Evolutionary conservation across 768 basidiomycete genomes (phyloP), one percentile per base, ranked within the genome.

Genomic region (Hortiboletus campestris): DNA sequence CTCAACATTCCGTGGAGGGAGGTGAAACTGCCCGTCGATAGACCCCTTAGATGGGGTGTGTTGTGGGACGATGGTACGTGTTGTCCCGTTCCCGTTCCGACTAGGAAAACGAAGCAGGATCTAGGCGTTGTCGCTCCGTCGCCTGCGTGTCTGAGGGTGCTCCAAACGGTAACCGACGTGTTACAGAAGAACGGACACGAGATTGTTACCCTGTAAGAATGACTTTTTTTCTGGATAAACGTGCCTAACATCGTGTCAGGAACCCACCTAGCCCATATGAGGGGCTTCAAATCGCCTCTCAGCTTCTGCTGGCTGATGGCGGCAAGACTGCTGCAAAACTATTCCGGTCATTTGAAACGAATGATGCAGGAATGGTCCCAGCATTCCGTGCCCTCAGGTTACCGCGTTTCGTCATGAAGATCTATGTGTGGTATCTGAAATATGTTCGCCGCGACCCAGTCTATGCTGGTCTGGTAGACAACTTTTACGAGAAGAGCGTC

Each of bases 41-140:
- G 80, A 60, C 68, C 69, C 6, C 41, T 86, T 34, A 83, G 84
- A 60, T 88, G 81, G 80, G 84, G 84, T 25, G 74, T 86, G 36
- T 68, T 86, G 56, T 81, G 83, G 81, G 79, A 84, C 42, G 86
- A 88, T 63, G 81, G 85, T 83, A 40, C 19, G 60, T 46, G 2
- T 45, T 41, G 35, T 47, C 2, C 7, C 12, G 1, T 8, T 41
- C 14, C 10, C 10, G 25, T 14, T 38, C 29, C 4, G 19, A n/a
- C 29, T 25, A 25, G 6, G 19, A 17, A 22, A 38, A 22, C 29
- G 51, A 28, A 55, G n/a, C n/a, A 1, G 12, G 29, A n/a, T 13
- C 19, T 36, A 87, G 86, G 82, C 6, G 76, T 84, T 32, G 78
- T 86, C 2, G 59, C 67, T 29, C 81, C 83, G 3, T 84, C 85